A percentile compares a stretch with the other conserved stretches of the same genome.
These are phyloP conservation scores for Kwoniella dendrophila DNA, from an alignment of 768 basidiomycete species.

Conservation along the genomic window DNA sequence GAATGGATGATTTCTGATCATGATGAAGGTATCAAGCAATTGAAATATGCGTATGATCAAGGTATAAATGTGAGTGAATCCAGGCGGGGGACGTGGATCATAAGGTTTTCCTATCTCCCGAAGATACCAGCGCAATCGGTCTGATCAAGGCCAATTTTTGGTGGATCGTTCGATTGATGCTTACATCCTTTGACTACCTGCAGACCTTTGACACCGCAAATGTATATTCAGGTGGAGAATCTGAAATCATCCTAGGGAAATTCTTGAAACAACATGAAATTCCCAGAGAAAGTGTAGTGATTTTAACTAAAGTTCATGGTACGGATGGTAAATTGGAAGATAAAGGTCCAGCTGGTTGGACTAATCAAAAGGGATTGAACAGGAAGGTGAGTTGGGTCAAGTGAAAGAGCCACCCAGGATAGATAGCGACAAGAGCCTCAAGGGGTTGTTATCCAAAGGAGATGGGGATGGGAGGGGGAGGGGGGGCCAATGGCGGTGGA, in stretches of 20 bases:
- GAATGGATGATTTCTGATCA: constrained; percentile 59
- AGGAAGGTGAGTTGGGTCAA: constrained; percentile 39
- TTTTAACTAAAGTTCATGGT: constrained; percentile 69
- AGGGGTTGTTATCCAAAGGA: too few species aligned
- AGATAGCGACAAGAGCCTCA: too few species aligned
- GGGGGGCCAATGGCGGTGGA: too few species aligned
- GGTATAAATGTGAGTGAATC: constrained; percentile 43
- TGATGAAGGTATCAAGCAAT: constrained; percentile 46
- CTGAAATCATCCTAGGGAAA: constrained; percentile 66
- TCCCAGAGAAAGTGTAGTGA: constrained; percentile 74
- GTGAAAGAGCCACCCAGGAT: too few species aligned
- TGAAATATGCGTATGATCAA: constrained; percentile 48
- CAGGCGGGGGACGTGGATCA: not conserved
- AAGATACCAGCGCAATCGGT: not conserved
- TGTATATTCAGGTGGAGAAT: constrained; percentile 43
- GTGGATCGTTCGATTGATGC: not conserved
- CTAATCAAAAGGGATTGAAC: constrained; percentile 39
- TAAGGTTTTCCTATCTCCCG: not conserved
- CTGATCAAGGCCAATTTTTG: too few species aligned
- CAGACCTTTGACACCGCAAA: constrained; percentile 45
- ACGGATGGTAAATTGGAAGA: constrained; percentile 34
- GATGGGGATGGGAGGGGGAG: too few species aligned
- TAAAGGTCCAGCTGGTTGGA: constrained; percentile 41
- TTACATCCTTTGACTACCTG: not conserved
- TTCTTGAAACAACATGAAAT: constrained; percentile 70